Evolutionary conservation across 306 rosid species (phyloP), one percentile per base, ranked within the genome.

Genomic region (Pyrus pyrifolia): DNA sequence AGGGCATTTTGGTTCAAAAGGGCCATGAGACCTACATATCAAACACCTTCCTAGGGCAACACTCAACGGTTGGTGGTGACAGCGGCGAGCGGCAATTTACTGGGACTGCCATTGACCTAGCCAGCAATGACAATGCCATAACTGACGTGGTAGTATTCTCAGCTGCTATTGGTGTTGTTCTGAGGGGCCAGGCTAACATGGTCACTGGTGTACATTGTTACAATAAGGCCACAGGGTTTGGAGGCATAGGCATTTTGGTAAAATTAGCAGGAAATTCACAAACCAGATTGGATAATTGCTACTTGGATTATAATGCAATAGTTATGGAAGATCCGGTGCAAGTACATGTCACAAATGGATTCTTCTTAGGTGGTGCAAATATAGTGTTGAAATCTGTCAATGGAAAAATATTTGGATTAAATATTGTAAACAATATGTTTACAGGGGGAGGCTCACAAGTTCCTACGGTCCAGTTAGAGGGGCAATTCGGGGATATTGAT

Each of bases 261-360:
- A 91, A 91, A 82, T 49, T 84, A 27, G 82, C 86, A 17, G 91
- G 91, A n/a, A 71, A 82, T 57, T 88, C 91, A 21, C 82, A 74
- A 49, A 88, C 91, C 3, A 88, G 96, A 74, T 88, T 87, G 44
- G 93, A 82, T 17, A 91, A 87, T 60, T 91, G 90, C 70, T 87
- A 88, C 78, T 11, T 91, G 60, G 96, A 91, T 88, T 91, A 71
- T 68, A 91, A 83, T 15, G 90, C 86, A 8, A 84, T 88, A 40
- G 91, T 88, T 18, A 82, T 87, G 85, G 96, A 91, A 81, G 93
- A 91, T 58, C 96, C 91, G 2, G 86, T 88, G 62, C 91, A 91
- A 79, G 93, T 88, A 81, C 96, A 91, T 84, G 86, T 91, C 67
- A 88, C 90, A 1, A 91, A 91, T 74, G 93, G 87, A 22, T 79